These are phyloP conservation scores for Myxozyma melibiosi DNA, from an alignment of 805 yeast genomes.

Conservation along the genomic window DNA sequence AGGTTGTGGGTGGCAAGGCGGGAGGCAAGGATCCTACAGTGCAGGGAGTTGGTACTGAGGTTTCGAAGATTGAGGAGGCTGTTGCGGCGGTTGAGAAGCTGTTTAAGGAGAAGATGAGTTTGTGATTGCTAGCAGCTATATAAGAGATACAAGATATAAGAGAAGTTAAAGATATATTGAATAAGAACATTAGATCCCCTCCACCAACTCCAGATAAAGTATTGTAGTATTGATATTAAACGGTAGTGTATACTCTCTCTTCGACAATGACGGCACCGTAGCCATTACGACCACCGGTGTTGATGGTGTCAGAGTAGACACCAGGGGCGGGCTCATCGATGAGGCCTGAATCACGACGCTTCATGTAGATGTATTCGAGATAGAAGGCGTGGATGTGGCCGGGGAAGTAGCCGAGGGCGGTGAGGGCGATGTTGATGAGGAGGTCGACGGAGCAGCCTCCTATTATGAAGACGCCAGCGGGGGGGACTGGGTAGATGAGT, in stretches of 20 bases:
- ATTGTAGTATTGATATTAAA: not conserved
- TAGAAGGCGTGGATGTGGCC: constrained; percentile 45
- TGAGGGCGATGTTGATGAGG: constrained; percentile 56
- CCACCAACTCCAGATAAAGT: too few relatives aligned
- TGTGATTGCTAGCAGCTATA: too few relatives aligned
- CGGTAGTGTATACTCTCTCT: constrained; percentile 8
- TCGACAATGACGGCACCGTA: constrained; percentile 31
- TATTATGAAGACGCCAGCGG: constrained; percentile 31
- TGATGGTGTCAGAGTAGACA: constrained; percentile 29
- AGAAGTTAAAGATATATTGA: not conserved
- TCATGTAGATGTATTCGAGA: constrained; percentile 29
- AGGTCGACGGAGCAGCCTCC: constrained; percentile 54
- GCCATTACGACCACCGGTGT: constrained; percentile 32
- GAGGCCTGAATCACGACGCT: constrained; percentile 26
- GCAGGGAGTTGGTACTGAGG: constrained; percentile 94
- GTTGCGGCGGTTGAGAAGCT: constrained; percentile 66
- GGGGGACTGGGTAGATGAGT: constrained; percentile 22
- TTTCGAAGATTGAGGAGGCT: constrained; percentile 70
- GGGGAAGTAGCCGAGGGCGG: constrained; percentile 61
- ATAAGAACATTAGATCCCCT: too few relatives aligned
- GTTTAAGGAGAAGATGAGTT: constrained; percentile 48
- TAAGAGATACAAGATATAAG: too few relatives aligned
- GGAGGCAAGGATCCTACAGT: constrained; percentile 98
- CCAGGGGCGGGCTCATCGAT: constrained; percentile 29
- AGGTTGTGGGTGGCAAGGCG: constrained; percentile 89